Evolutionary conservation across 1,284 basidiomycete genomes (phyloP).

Genomic region (Sporisorium sorghi): DNA sequence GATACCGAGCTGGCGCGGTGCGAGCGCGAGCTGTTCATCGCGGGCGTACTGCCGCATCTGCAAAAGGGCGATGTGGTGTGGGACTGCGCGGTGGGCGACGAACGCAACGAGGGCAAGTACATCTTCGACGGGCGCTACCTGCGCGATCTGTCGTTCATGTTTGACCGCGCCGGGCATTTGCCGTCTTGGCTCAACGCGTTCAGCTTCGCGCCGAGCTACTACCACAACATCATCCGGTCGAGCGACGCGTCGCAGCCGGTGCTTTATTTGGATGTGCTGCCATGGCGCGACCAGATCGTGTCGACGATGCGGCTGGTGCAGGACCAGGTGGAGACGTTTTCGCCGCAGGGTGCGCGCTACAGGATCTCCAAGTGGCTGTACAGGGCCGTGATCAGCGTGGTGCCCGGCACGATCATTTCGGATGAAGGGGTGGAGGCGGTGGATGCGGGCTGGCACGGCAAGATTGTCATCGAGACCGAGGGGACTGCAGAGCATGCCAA

Average conservation of each 20-base stretch:
- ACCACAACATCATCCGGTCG: conserved; percentile 69
- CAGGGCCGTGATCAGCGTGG: conserved; percentile 64
- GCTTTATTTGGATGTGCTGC: conserved; percentile 65
- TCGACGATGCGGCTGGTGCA: conserved; percentile 67
- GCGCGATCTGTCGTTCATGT: conserved; percentile 66
- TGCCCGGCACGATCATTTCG: conserved; percentile 50
- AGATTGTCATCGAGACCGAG: conserved; percentile 63
- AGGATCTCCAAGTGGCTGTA: conserved; percentile 70
- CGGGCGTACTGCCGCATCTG: conserved; percentile 67
- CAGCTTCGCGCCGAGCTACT: conserved; percentile 69
- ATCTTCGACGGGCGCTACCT: conserved; percentile 69
- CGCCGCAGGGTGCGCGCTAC: conserved; percentile 68
- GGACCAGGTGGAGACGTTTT: conserved; percentile 68
- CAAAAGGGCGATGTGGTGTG: conserved; percentile 70
- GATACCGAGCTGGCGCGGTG: conserved; percentile 61
- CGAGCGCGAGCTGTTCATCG: conserved; percentile 67
- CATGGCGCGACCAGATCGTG: conserved; percentile 67
- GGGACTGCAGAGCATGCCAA: conserved; percentile 66
- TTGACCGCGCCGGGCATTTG: conserved; percentile 69
- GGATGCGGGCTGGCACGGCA: conserved; percentile 57
- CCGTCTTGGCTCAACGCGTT: conserved; percentile 70
- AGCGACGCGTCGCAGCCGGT: conserved; percentile 53
- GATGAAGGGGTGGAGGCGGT: conserved; percentile 50
- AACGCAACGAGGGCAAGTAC: conserved; percentile 62
- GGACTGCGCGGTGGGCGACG: conserved; percentile 68